phyloP scores from a whole-genome alignment of 306 rosid genomes.

The Quercus mongolica region DNA sequence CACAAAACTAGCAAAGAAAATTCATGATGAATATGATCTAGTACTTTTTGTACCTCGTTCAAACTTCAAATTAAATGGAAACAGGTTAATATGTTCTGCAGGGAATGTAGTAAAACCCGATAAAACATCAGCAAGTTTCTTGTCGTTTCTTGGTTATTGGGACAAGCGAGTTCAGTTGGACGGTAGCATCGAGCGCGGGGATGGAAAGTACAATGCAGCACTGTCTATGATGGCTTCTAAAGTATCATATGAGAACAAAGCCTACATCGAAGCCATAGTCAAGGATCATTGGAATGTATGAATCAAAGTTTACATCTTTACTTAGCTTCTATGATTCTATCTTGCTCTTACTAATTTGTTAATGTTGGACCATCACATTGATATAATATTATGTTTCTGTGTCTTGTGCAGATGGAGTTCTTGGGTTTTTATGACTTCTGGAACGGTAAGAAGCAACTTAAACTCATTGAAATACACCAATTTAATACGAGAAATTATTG shows the following conservation, averaged over 20 bases:
- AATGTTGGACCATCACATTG: neutral
- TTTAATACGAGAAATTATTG: neutral
- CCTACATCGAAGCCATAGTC: slow-evolving; percentile 36
- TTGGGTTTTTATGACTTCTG: slow-evolving; percentile 60
- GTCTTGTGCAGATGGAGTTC: slow-evolving; percentile 53
- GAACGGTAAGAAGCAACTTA: slow-evolving; percentile 53
- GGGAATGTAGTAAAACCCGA: slow-evolving; percentile 45
- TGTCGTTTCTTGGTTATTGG: slow-evolving; percentile 54
- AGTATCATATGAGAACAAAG: slow-evolving; percentile 53
- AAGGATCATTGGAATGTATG: slow-evolving; percentile 53
- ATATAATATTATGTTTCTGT: neutral
- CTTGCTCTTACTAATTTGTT: neutral
- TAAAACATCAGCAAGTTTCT: slow-evolving; percentile 26
- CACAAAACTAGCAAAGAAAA: too few species aligned
- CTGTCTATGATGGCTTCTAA: slow-evolving; percentile 69
- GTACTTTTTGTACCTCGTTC: too few species aligned
- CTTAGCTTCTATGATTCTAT: neutral
- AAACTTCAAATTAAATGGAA: neutral
- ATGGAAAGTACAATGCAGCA: slow-evolving; percentile 33
- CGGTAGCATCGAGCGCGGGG: slow-evolving; percentile 35
- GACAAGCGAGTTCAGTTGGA: slow-evolving; percentile 44
- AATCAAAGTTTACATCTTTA: neutral
- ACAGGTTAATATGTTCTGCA: neutral
- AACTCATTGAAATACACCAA: neutral
- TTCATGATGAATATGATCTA: too few species aligned